Evolutionary conservation across 1,139 yeast genomes (phyloP), one percentile per base, ranked within the genome.

Genomic region (Suhomyces anneliseae): DNA sequence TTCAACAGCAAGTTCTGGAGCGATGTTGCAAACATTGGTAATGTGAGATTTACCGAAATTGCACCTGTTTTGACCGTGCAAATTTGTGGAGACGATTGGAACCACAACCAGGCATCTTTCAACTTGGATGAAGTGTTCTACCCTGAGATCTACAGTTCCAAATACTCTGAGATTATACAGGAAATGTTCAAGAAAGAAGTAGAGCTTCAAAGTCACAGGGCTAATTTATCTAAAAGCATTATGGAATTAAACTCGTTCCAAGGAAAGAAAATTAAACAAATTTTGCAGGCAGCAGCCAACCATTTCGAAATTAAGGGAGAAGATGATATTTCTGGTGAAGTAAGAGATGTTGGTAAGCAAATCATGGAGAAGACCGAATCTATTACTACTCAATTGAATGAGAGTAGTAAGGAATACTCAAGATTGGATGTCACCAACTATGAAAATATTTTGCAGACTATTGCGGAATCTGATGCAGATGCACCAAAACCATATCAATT

Each of bases 1-100:
- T 61, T 75, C 42, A 66, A 68, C 53, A 64, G 59, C 37, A 57
- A 74, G 48, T 70, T 75, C 45, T 74, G 79, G 79, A 54, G 46
- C 31, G 69, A 66, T 38, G 60, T 61, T 34, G 67, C 65, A 29
- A 56, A 54, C 39, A 50, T 70, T 6, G 75, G 75, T 7, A 55
- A 54, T 32, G 60, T 72, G 38, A 53, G 65, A 29, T 66, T 71
- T 42, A 55, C 56, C 7, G 48, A 54, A 6, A 54, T 71, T 12
- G 67, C 74, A 2, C 69, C 70, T 3, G 47, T 73, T 1, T 53
- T 74, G n/a, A 67, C 75, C 0, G 50, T 72, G 19, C 70, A 65
- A 39, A 57, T 72, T 11, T 50, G 56, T n/a, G 66, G 66, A 8
- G 74, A 70, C 24, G 54, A 50, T 11, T 44, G 46, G 46, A 34